Evolutionary conservation across 768 basidiomycete species (phyloP).

Genomic region (Tylopilus intermedius): DNA sequence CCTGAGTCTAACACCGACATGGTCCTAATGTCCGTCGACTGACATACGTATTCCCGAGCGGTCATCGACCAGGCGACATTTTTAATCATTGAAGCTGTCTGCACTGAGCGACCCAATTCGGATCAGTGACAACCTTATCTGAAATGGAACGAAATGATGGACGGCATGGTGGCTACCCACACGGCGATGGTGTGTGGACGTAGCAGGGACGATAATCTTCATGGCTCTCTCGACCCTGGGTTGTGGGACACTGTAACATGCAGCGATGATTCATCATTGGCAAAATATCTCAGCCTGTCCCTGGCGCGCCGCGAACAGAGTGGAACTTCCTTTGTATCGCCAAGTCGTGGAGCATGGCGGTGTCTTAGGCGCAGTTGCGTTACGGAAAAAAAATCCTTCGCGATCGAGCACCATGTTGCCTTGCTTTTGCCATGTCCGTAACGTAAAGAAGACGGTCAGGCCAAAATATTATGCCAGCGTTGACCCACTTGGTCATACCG

Average conservation of each 20-base stretch:
- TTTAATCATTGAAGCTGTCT: background rate
- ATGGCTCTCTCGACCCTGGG: background rate
- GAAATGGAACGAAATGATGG: background rate
- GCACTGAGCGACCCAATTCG: background rate
- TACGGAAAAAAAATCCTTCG: background rate
- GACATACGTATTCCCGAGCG: background rate
- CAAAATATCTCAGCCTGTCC: background rate
- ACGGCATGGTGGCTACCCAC: background rate
- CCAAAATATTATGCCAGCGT: background rate
- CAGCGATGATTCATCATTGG: background rate
- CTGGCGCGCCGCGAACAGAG: background rate
- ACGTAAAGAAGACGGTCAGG: slow-evolving; percentile 5
- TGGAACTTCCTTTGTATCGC: background rate
- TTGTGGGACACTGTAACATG: background rate
- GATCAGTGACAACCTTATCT: background rate
- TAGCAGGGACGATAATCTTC: background rate
- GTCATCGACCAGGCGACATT: background rate
- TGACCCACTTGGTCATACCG: slow-evolving; percentile 3
- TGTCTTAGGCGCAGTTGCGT: background rate
- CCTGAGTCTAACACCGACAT: background rate
- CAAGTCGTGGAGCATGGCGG: background rate
- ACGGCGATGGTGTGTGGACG: background rate
- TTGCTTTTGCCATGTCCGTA: background rate
- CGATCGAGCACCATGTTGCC: background rate
- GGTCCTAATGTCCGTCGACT: background rate